Base-by-base conservation (phyloP, 257 asterid species). In the Capsicum pubescens region DNA sequence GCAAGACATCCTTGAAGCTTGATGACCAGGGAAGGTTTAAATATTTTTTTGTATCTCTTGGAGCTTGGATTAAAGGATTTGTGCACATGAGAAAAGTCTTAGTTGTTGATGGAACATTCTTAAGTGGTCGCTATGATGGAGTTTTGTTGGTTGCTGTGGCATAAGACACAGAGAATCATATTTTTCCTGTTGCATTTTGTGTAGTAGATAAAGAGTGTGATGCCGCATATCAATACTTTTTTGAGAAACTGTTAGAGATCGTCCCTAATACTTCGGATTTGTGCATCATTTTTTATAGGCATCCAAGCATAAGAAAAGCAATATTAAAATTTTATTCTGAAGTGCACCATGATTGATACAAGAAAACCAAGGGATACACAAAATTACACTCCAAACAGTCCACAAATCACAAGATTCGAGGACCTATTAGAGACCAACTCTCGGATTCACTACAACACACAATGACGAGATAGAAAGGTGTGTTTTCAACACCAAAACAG, bases 331-430 rank as follows among this genome's bases (percentile, higher is more conserved):
- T 32, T 32, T 35, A 32, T 19, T 13, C 19, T 7, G 3, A 66
- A 1, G 74, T 0, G 0, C 12, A 35, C 19, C 11, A 66, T 0
- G n/a, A n/a, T n/a, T n/a, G n/a, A n/a, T n/a, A n/a, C n/a, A n/a
- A n/a, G n/a, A n/a, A n/a, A n/a, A n/a, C n/a, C n/a, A n/a, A n/a
- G n/a, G n/a, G n/a, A n/a, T n/a, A n/a, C n/a, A n/a, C n/a, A n/a
- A n/a, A n/a, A n/a, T n/a, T n/a, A n/a, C n/a, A n/a, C n/a, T n/a
- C n/a, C n/a, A n/a, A n/a, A n/a, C n/a, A n/a, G n/a, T n/a, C n/a
- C n/a, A n/a, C n/a, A n/a, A n/a, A n/a, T n/a, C n/a, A n/a, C n/a
- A n/a, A n/a, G n/a, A n/a, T n/a, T n/a, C n/a, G n/a, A n/a, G n/a
- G n/a, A n/a, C n/a, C n/a, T n/a, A n/a, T n/a, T n/a, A n/a, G n/a